phyloP scores from a whole-genome alignment of 352 stramenopile genomes.

The Phytophthora rubi region DNA sequence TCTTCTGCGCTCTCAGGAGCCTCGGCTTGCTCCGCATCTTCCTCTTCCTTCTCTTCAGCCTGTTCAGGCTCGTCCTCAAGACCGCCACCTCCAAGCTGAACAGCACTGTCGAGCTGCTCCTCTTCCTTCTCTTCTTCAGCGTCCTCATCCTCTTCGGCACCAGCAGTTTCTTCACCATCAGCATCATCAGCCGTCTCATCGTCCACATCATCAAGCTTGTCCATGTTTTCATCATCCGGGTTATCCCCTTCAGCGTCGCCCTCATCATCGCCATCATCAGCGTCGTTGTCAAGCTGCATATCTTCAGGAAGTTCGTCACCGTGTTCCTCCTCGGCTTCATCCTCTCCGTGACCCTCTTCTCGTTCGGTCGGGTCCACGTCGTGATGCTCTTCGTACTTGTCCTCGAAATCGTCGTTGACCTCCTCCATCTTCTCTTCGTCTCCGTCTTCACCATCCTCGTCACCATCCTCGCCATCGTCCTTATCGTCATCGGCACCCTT shows the following conservation, averaged over 20 bases:
- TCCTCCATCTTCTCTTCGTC: constrained; percentile 83
- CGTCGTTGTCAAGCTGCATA: constrained; percentile 85
- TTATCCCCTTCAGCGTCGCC: constrained; percentile 49
- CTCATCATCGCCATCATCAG: constrained; percentile 47
- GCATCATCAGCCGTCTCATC: constrained; percentile 47
- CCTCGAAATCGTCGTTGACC: constrained; percentile 92
- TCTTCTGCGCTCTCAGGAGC: constrained; percentile 47
- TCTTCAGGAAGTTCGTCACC: constrained; percentile 82
- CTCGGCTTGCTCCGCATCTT: constrained; percentile 68
- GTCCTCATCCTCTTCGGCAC: constrained; percentile 53
- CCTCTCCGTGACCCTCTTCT: constrained; percentile 58
- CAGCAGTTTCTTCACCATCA: constrained; percentile 44
- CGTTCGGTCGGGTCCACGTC: constrained; percentile 64
- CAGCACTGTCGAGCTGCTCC: constrained; percentile 66
- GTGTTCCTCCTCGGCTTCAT: constrained; percentile 69
- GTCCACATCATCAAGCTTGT: constrained; percentile 66
- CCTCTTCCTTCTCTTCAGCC: constrained; percentile 61
- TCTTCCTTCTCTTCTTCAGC: constrained; percentile 76
- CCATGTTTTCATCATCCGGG: constrained; percentile 55
- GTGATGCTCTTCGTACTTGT: constrained; percentile 85
- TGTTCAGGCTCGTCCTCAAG: constrained; percentile 81
- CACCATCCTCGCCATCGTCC: constrained; percentile 35
- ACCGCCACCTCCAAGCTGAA: constrained; percentile 75
- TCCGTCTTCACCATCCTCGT: constrained; percentile 44
- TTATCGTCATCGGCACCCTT: constrained; percentile 45